Evolutionary conservation across 768 basidiomycete species (phyloP).

Genomic region (Rhizopogon vesiculosus): DNA sequence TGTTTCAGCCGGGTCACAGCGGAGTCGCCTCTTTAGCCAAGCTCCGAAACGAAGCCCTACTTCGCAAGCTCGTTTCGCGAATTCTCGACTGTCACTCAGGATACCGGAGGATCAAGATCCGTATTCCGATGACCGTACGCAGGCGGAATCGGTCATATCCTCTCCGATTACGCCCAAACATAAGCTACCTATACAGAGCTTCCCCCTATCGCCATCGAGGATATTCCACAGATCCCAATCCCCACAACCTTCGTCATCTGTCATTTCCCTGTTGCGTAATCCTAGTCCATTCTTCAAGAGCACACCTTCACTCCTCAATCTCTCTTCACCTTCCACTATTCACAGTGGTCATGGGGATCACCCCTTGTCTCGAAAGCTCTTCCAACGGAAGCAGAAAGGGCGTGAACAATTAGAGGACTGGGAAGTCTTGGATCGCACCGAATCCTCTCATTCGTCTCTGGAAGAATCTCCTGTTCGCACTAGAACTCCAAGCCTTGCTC

Average conservation of each 20-base stretch:
- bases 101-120: slow-evolving; percentile 28
- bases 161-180: slow-evolving; percentile 28
- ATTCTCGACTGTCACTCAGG: slow-evolving; percentile 28
- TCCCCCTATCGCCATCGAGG: slow-evolving; percentile 26
- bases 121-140: slow-evolving; percentile 26
- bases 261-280: slow-evolving; percentile 28
- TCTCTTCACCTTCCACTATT: slow-evolving; percentile 22
- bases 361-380: slow-evolving; percentile 26
- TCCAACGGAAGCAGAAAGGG: slow-evolving; percentile 31
- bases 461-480: slow-evolving; percentile 17
- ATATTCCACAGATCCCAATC: slow-evolving; percentile 28
- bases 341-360: slow-evolving; percentile 19
- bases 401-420: slow-evolving; percentile 29
- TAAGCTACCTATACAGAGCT: slow-evolving; percentile 21
- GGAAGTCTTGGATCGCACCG: slow-evolving; percentile 26
- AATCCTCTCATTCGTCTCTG: slow-evolving; percentile 19
- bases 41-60: slow-evolving; percentile 19
- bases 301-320: slow-evolving; percentile 24
- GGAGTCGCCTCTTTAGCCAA: slow-evolving; percentile 25
- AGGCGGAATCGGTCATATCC: slow-evolving; percentile 28
- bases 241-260: slow-evolving; percentile 29
- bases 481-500: slow-evolving; percentile 17
- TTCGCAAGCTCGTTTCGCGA: slow-evolving; percentile 27
- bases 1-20: slow-evolving; percentile 19
- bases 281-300: slow-evolving; percentile 32